Evolutionary conservation across 306 rosid species (phyloP).

Genomic region (Gleditsia sinensis): DNA sequence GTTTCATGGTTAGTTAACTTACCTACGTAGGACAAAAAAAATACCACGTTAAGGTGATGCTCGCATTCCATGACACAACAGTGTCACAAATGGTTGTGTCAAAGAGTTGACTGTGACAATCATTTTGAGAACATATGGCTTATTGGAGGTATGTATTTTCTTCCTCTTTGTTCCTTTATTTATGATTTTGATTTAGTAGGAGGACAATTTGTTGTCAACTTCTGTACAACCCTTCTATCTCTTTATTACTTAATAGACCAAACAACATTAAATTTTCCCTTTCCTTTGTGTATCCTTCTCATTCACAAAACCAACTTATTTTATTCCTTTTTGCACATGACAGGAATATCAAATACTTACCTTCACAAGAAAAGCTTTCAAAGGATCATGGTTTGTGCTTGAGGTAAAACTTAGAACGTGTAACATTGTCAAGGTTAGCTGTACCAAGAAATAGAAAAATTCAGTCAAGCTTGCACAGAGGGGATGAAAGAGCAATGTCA

Average conservation of each 20-base stretch:
- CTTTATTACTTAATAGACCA: background rate
- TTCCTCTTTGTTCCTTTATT: background rate
- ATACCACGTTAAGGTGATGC: no score
- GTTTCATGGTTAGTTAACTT: no score
- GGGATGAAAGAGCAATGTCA: conserved; percentile 19
- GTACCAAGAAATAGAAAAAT: conserved; percentile 37
- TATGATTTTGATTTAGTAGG: background rate
- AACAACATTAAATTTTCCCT: background rate
- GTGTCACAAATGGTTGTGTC: no score
- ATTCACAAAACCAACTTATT: background rate
- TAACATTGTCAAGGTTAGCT: conserved; percentile 86
- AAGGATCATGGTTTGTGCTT: conserved; percentile 54
- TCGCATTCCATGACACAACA: no score
- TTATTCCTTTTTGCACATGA: background rate
- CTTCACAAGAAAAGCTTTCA: conserved; percentile 78
- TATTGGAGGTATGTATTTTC: no score
- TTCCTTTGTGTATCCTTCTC: background rate
- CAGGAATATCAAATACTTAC: conserved; percentile 44
- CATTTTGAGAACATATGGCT: no score
- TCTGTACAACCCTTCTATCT: background rate
- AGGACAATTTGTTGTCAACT: background rate
- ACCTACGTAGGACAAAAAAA: no score
- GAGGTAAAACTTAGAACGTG: conserved; percentile 76
- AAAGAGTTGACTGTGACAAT: no score
- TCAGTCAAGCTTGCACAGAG: conserved; percentile 16